A percentile compares a stretch with the other conserved stretches of the same genome.
Evolutionary conservation across 768 basidiomycete genomes (phyloP).

Genomic region (Rhizopogon salebrosus): DNA sequence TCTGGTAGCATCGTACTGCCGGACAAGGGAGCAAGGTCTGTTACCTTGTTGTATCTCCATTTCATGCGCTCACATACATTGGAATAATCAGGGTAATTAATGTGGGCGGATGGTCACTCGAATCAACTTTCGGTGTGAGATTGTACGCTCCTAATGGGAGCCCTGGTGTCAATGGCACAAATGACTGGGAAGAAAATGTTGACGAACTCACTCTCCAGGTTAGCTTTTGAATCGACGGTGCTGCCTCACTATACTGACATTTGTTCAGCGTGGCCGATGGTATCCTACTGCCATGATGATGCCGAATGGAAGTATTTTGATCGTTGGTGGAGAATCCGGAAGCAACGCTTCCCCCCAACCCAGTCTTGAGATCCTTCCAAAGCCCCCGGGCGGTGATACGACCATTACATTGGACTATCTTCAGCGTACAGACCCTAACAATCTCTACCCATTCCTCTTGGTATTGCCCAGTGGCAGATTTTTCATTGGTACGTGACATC

Average conservation of each 20-base stretch:
- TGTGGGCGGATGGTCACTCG: slow-evolving; percentile 50
- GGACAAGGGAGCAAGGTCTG: slow-evolving; percentile 49
- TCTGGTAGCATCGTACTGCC: slow-evolving; percentile 70
- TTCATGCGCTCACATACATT: not conserved
- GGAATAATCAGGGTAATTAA: slow-evolving; percentile 12
- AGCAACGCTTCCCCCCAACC: slow-evolving; percentile 64
- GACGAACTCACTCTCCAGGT: slow-evolving; percentile 58
- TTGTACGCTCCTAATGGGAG: slow-evolving; percentile 68
- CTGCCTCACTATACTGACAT: not conserved
- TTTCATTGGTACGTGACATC: slow-evolving; percentile 51
- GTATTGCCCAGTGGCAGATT: slow-evolving; percentile 65
- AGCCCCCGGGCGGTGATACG: slow-evolving; percentile 58
- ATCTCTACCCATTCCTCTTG: slow-evolving; percentile 73
- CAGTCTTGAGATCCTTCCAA: slow-evolving; percentile 68
- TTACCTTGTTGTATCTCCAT: not conserved
- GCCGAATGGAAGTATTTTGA: slow-evolving; percentile 68
- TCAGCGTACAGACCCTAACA: slow-evolving; percentile 69
- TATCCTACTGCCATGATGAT: slow-evolving; percentile 66
- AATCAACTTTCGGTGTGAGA: slow-evolving; percentile 69
- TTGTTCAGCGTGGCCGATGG: slow-evolving; percentile 56
- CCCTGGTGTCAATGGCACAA: slow-evolving; percentile 65
- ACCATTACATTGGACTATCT: slow-evolving; percentile 60
- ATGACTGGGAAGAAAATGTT: slow-evolving; percentile 76
- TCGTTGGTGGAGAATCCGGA: slow-evolving; percentile 72
- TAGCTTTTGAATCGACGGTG: slow-evolving; percentile 1